Base-by-base conservation (phyloP, 2,329 filamentous ascomycete genomes). In the Lasiodiplodia gonubiensis region DNA sequence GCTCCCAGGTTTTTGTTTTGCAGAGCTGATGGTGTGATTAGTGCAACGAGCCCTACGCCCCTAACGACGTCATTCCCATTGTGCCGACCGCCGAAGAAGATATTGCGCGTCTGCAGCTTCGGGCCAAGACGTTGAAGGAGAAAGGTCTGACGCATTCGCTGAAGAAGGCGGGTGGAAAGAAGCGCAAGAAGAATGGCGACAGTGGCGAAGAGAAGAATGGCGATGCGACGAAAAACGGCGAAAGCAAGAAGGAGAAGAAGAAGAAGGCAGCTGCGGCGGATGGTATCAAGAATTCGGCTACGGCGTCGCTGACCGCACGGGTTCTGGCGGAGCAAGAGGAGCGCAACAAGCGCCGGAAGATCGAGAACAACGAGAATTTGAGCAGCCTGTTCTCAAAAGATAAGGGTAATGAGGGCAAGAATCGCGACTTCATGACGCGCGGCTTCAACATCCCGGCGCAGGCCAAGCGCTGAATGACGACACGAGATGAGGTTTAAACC, bases 311-410 rank as follows among this genome's bases (percentile, higher is more conserved):
- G 52, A 97, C 94, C 0, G 92, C 91, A 0, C 93, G 90, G 72
- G 94, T 99, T 0, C 78, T 98, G 30, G 90, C 91, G 27, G 94
- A 98, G 74, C 92, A 97, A 77, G 91, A 94, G 61, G 89, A 91
- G 74, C 85, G 87, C 67, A 93, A 93, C 71, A 97, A 94, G 80
- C 84, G 90, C 71, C 85, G 92, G 69, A 97, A 92, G 75, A 74
- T 93, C 72, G 88, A 85, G 3, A 81, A 81, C 33, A 84, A 82
- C 69, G 78, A 82, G 16, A 84, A 82, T 61, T 75, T 85, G n/a
- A 80, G 79, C 68, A 83, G 80, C 65, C 69, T 85, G 54, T 85
- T 84, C 71, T 80, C 78, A 7, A 70, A 69, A 25, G 42, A 46
- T n/a, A 6, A 46, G 16, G n/a, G n/a, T 18, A 21, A 46, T 3